Conservation (phyloP, 2,329 filamentous ascomycete species). For the Thelonectria blattea region DNA sequence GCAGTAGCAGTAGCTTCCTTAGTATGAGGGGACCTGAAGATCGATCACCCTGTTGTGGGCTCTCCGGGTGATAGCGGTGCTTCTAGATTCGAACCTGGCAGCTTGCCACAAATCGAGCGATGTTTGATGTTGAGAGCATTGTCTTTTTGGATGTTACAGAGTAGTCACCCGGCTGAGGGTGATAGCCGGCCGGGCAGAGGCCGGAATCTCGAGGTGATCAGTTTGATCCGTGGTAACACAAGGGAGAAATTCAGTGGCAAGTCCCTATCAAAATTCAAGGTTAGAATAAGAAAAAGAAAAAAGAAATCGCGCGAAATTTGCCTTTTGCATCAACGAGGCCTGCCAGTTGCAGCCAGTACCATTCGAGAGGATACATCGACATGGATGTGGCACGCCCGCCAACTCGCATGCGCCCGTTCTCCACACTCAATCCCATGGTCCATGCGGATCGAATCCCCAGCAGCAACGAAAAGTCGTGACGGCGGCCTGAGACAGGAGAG, state of each 20-base stretch:
- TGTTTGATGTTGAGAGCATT: not conserved
- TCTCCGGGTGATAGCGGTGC: not conserved
- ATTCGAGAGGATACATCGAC: slow-evolving; percentile 11
- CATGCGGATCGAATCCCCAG: slow-evolving; percentile 27
- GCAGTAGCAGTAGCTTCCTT: slow-evolving; percentile 6
- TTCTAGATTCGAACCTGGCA: not conserved
- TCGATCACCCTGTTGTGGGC: slow-evolving; percentile 1
- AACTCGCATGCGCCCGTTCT: slow-evolving; percentile 2
- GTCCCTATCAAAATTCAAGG: not conserved
- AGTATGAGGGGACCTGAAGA: slow-evolving; percentile 11
- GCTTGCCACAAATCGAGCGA: not conserved
- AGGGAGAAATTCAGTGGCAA: not conserved
- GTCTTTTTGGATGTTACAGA: not conserved
- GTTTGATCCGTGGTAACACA: not conserved
- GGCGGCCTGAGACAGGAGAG: not conserved
- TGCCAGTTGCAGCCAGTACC: slow-evolving; percentile 18
- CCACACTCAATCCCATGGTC: slow-evolving; percentile 28
- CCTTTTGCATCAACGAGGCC: slow-evolving; percentile 19
- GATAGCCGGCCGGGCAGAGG: slow-evolving; percentile 15
- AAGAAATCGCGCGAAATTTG: slow-evolving; percentile 16
- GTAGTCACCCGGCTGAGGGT: slow-evolving; percentile 9
- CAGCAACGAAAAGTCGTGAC: not conserved
- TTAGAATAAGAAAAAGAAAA: slow-evolving; percentile 11
- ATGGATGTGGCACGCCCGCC: slow-evolving; percentile 17
- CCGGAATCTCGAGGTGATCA: slow-evolving; percentile 10